phyloP scores from a whole-genome alignment of 129 eudicot species.

The Flaveria bidentis region DNA sequence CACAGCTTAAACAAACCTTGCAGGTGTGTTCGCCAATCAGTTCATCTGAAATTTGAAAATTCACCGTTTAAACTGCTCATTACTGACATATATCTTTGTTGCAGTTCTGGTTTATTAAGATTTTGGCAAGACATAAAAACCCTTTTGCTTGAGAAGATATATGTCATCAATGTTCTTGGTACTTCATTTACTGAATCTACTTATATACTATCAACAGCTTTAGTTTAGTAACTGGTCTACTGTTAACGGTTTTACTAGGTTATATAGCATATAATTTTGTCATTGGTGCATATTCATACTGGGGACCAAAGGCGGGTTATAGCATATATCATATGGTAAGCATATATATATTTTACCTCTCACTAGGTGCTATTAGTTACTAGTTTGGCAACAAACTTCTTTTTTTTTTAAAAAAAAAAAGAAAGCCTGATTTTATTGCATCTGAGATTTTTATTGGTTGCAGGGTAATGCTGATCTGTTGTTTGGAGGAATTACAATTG shows the following conservation, averaged over 20 bases:
- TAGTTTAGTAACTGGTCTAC: neutral
- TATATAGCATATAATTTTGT: conserved; percentile 43
- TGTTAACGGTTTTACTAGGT: conserved; percentile 18
- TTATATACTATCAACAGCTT: conserved; percentile 1
- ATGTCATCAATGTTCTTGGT: conserved; percentile 37
- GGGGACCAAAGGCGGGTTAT: conserved; percentile 49
- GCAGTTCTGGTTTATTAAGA: conserved; percentile 31
- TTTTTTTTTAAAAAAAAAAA: neutral
- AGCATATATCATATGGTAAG: conserved; percentile 46
- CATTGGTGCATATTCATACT: conserved; percentile 45
- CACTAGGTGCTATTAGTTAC: neutral
- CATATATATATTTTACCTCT: conserved; percentile 10
- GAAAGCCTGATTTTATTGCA: neutral
- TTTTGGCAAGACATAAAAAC: conserved; percentile 39
- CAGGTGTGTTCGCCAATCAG: conserved; percentile 28
- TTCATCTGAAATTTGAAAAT: neutral
- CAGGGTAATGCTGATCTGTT: conserved; percentile 80
- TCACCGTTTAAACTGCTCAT: conserved; percentile 1
- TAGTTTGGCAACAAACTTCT: neutral
- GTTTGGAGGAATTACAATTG: conserved; percentile 85
- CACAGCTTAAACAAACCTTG: conserved; percentile 31
- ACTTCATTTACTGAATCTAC: neutral
- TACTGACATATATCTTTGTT: conserved; percentile 4
- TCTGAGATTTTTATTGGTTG: conserved; percentile 15
- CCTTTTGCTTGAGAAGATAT: conserved; percentile 38